These are phyloP conservation scores for Boletus reticulatus DNA, from an alignment of 768 basidiomycete species.

Conservation along the genomic window DNA sequence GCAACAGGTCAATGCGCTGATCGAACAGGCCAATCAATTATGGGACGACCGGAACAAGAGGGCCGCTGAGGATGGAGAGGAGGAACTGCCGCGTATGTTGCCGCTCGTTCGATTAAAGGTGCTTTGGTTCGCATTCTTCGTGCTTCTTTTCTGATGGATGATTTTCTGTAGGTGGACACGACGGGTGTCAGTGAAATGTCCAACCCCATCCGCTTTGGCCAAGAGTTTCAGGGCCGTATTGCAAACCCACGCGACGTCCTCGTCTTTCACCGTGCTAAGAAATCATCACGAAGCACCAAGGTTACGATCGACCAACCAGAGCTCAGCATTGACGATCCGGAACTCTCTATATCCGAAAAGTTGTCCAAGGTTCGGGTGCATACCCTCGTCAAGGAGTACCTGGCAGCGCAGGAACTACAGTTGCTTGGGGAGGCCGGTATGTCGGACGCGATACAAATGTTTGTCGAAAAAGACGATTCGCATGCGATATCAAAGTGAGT, in stretches of 20 bases:
- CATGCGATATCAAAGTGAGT: constrained; percentile 87
- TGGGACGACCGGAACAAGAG: constrained; percentile 26
- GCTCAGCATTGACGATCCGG: constrained; percentile 75
- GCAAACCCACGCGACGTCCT: constrained; percentile 96
- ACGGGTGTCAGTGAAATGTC: constrained; percentile 89
- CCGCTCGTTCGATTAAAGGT: constrained; percentile 88
- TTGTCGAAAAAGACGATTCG: constrained; percentile 96
- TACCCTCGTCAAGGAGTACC: constrained; percentile 87
- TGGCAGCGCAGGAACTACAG: constrained; percentile 91
- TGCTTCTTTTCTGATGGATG: neutral
- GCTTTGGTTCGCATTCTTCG: neutral
- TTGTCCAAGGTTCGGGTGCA: constrained; percentile 80
- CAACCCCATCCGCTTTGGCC: constrained; percentile 95
- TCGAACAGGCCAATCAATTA: constrained; percentile 63
- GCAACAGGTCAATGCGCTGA: constrained; percentile 70
- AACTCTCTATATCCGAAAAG: constrained; percentile 65
- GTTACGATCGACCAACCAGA: constrained; percentile 76
- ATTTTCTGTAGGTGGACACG: constrained; percentile 70
- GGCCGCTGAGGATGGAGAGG: constrained; percentile 61
- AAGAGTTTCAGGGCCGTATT: constrained; percentile 86
- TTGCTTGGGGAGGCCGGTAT: constrained; percentile 86
- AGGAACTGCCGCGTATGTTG: constrained; percentile 66
- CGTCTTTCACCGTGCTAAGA: constrained; percentile 84
- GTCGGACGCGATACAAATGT: constrained; percentile 92
- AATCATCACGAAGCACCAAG: constrained; percentile 43